Percentiles rank a stretch among this genome's conserved stretches.
Conservation (phyloP, 495 filamentous ascomycete species). For the Articulospora tetracladia region DNA sequence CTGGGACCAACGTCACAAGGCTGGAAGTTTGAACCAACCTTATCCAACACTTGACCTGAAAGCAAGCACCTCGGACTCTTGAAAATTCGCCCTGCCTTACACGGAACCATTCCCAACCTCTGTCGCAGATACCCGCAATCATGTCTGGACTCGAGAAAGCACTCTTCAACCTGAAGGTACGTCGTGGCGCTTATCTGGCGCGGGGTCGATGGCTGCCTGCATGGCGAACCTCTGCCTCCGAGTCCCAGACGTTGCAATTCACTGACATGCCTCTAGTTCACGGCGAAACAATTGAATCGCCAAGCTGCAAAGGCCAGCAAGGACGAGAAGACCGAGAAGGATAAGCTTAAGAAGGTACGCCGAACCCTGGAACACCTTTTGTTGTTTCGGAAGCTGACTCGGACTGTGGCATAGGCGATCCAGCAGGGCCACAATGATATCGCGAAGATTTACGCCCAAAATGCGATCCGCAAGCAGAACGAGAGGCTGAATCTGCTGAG, state of each 20-base stretch:
- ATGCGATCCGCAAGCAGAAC: constrained; percentile 76
- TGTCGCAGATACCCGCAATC: constrained; percentile 11
- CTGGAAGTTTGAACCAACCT: background rate
- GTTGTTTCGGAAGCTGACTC: background rate
- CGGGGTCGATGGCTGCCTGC: constrained; percentile 1
- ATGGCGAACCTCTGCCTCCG: constrained; percentile 7
- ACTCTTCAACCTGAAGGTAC: constrained; percentile 61
- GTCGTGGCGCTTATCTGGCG: constrained; percentile 7
- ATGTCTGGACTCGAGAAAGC: constrained; percentile 64
- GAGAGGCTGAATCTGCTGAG: constrained; percentile 60
- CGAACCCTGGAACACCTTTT: constrained; percentile 6
- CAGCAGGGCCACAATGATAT: constrained; percentile 68
- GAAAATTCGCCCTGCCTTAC: background rate
- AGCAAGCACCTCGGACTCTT: background rate
- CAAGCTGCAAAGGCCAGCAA: constrained; percentile 79
- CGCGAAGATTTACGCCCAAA: constrained; percentile 78
- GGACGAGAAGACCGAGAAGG: constrained; percentile 76
- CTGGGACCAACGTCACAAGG: constrained; percentile 15
- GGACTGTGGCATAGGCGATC: constrained; percentile 39
- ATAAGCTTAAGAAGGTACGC: constrained; percentile 73
- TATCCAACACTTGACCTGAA: background rate
- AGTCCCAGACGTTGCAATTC: background rate
- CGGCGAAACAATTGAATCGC: constrained; percentile 76
- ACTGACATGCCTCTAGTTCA: constrained; percentile 53
- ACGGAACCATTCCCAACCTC: background rate